These are phyloP conservation scores for Candolleomyces aberdarensis DNA, from an alignment of 768 basidiomycete species.

Conservation along the genomic window DNA sequence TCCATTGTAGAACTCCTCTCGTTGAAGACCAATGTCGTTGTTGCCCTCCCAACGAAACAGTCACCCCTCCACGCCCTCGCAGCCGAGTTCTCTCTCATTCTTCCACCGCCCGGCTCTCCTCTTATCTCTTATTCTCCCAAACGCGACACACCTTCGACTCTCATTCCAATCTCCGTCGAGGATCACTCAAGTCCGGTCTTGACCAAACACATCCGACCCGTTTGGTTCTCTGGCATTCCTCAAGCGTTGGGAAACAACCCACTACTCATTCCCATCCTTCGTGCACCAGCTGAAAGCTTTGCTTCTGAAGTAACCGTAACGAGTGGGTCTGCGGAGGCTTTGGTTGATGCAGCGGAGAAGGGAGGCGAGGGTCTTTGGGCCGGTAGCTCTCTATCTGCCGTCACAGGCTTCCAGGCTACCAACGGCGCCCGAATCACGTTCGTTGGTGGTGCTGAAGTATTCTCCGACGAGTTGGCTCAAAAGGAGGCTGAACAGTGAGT, in stretches of 20 bases:
- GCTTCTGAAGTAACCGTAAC: slow-evolving; percentile 56
- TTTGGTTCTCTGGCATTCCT: slow-evolving; percentile 77
- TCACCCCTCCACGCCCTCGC: slow-evolving; percentile 75
- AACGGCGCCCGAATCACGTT: slow-evolving; percentile 77
- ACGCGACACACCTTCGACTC: slow-evolving; percentile 57
- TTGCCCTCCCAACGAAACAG: slow-evolving; percentile 76
- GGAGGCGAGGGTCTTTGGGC: slow-evolving; percentile 82
- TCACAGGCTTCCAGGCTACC: slow-evolving; percentile 86
- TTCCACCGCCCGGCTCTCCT: slow-evolving; percentile 80
- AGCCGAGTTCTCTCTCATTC: slow-evolving; percentile 87
- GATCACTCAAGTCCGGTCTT: slow-evolving; percentile 35
- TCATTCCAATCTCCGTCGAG: slow-evolving; percentile 63
- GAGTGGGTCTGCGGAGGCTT: slow-evolving; percentile 57
- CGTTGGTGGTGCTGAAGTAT: slow-evolving; percentile 75
- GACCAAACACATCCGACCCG: slow-evolving; percentile 46
- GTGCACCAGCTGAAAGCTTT: slow-evolving; percentile 73
- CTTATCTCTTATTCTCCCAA: slow-evolving; percentile 85
- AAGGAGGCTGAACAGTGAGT: slow-evolving; percentile 62
- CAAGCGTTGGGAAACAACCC: slow-evolving; percentile 71
- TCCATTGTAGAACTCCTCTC: slow-evolving; percentile 69
- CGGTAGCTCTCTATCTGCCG: slow-evolving; percentile 71
- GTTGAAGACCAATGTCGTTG: slow-evolving; percentile 75
- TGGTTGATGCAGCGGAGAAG: slow-evolving; percentile 71
- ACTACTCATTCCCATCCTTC: slow-evolving; percentile 76
- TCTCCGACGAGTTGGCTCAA: slow-evolving; percentile 71